phyloP scores from a whole-genome alignment of 164 flowering plant genomes.

The Nymphaea colorata region DNA sequence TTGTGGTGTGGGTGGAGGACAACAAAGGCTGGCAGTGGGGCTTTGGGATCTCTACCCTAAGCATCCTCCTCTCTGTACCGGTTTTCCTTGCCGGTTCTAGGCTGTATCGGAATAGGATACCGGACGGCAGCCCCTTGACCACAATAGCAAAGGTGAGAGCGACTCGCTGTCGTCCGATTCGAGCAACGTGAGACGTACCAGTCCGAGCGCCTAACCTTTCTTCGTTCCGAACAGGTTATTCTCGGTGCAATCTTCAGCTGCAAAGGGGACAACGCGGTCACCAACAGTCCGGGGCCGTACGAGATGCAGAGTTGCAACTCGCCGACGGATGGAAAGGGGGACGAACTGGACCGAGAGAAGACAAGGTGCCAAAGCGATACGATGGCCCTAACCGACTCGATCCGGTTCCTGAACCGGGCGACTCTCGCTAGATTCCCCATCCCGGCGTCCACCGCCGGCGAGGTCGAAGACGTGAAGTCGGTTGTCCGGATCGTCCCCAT shows the following conservation, averaged over 20 bases:
- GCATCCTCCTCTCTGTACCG: constrained; percentile 46
- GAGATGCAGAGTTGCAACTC: background rate
- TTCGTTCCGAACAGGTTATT: background rate
- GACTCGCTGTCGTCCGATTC: background rate
- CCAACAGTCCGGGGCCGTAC: background rate
- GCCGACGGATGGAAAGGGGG: background rate
- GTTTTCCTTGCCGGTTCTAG: constrained; percentile 56
- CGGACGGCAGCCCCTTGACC: constrained; percentile 74
- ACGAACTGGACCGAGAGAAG: background rate
- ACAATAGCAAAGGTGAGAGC: constrained; percentile 58
- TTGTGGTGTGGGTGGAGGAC: constrained; percentile 86
- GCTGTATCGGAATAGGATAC: constrained; percentile 52
- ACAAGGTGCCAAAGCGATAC: background rate
- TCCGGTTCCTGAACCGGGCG: constrained; percentile 52
- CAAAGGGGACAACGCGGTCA: background rate
- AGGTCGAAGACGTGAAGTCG: constrained; percentile 76
- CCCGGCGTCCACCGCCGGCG: background rate
- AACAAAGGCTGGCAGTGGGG: constrained; percentile 92
- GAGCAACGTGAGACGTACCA: background rate
- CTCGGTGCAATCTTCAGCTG: background rate
- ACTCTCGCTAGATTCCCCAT: background rate
- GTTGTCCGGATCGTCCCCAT: constrained; percentile 59
- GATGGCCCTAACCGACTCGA: constrained; percentile 15
- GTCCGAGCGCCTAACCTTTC: background rate
- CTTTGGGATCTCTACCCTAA: constrained; percentile 44